Evolutionary conservation across 305 asterid species (phyloP), one percentile per base, ranked within the genome.

Genomic region (Plantago coronopus): DNA sequence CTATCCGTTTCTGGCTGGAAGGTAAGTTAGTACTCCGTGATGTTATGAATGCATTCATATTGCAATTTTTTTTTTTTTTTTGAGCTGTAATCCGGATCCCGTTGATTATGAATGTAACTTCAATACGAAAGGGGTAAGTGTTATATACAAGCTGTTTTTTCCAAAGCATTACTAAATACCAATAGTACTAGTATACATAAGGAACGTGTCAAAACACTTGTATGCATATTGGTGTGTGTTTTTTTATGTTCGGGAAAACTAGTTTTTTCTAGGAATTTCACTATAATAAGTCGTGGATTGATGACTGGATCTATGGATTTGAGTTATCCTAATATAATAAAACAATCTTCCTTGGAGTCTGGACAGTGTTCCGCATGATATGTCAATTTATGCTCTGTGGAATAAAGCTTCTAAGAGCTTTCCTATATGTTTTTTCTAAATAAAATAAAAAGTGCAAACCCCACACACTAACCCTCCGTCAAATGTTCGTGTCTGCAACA

Each of bases 1-100:
- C 78, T 91, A 91, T 44, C 98, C 98, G 65, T 91, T 81, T 84
- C 77, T 88, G 63, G 94, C 89, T 65, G 98, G 96, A 73, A 86
- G 95, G 98, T 91, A 64, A 56, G 55, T 31, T 38, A 38, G 55
- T 49, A 15, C n/a, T n/a, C n/a, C n/a, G n/a, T 9, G 34, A 7
- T 66, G 57, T 17, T 63, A 23, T 63, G 45, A 46, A 54, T 49
- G 17, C 22, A 20, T 25, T 62, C 58, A 38, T 42, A 48, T 37
- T n/a, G 19, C 23, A 48, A n/a, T 65, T 37, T 62, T 21, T 31
- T 54, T 61, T 37, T 65, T 37, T 62, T 21, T 31, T 54, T 61
- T 37, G 43, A 23, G 61, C 29, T 54, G 51, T 7, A 12, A 29
- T 18, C 44, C 50, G 65, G 13, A 46, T 66, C 61, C 9, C 14